phyloP scores from a whole-genome alignment of 306 rosid species.

The Sindora glabra region DNA sequence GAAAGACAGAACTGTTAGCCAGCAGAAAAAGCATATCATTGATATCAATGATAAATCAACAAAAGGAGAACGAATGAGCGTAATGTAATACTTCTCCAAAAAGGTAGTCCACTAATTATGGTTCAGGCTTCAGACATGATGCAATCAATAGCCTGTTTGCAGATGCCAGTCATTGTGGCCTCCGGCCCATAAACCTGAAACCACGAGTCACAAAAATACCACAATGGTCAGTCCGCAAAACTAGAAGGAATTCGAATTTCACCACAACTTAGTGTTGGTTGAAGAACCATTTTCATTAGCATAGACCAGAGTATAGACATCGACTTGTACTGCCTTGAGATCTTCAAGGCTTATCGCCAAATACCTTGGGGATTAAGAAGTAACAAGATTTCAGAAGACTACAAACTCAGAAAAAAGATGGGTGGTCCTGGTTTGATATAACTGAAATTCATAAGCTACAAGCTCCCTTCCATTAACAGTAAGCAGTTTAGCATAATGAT shows the following conservation, averaged over 20 bases:
- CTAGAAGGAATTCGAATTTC: background rate
- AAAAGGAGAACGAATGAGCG: too few relatives aligned
- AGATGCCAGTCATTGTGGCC: constrained; percentile 83
- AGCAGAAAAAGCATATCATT: too few relatives aligned
- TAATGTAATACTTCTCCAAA: too few relatives aligned
- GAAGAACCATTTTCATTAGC: background rate
- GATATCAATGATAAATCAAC: too few relatives aligned
- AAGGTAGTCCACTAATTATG: background rate
- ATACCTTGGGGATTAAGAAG: background rate
- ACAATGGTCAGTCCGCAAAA: background rate
- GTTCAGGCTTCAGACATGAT: constrained; percentile 40
- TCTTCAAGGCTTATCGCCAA: constrained; percentile 1
- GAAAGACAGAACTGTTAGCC: too few relatives aligned
- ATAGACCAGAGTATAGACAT: background rate
- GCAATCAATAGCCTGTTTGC: constrained; percentile 86
- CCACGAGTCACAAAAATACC: constrained; percentile 6
- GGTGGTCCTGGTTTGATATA: background rate
- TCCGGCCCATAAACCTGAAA: constrained; percentile 83
- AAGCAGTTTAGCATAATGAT: background rate
- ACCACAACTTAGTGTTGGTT: background rate
- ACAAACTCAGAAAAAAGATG: too few relatives aligned
- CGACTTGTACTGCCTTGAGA: background rate
- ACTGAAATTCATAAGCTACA: background rate
- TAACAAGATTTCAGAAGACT: background rate
- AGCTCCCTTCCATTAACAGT: background rate